Evolutionary conservation across 2,329 filamentous ascomycete genomes (phyloP).

Genomic region (Beauveria sp.): DNA sequence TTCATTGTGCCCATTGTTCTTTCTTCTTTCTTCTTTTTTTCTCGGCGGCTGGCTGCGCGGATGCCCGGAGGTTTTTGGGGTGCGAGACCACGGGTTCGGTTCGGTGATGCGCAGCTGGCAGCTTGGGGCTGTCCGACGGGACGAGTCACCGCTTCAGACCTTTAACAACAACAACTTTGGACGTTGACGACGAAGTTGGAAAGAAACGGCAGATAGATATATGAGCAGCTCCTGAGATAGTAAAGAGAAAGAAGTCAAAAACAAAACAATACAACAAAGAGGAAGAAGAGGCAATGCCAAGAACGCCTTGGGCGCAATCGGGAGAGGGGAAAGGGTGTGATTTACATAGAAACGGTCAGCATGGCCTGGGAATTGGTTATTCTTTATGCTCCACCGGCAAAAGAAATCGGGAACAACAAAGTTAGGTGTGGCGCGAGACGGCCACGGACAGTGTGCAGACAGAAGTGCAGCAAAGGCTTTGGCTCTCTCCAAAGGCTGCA

Average conservation of each 20-base stretch:
- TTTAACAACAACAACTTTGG: background rate
- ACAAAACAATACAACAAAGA: background rate
- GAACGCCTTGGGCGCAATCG: background rate
- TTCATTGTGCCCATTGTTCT: conserved; percentile 21
- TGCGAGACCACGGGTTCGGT: background rate
- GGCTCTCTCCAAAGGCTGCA: background rate
- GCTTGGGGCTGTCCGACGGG: background rate
- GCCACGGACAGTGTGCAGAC: background rate
- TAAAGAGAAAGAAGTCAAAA: background rate
- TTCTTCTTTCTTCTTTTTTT: background rate
- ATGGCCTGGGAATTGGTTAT: conserved; percentile 1
- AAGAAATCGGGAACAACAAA: background rate
- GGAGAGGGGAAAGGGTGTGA: background rate
- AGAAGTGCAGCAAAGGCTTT: background rate
- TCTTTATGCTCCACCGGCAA: conserved; percentile 10
- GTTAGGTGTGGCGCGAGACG: background rate
- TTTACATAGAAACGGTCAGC: conserved; percentile 5
- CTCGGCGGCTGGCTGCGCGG: background rate
- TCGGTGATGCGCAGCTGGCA: background rate
- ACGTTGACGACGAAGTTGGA: too few species aligned
- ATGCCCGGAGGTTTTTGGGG: background rate
- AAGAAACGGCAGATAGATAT: background rate
- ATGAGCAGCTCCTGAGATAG: too few species aligned
- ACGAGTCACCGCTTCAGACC: background rate
- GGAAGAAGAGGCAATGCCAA: background rate